Conservation (phyloP, 345 rosid species). For the Syzygium aromaticum region DNA sequence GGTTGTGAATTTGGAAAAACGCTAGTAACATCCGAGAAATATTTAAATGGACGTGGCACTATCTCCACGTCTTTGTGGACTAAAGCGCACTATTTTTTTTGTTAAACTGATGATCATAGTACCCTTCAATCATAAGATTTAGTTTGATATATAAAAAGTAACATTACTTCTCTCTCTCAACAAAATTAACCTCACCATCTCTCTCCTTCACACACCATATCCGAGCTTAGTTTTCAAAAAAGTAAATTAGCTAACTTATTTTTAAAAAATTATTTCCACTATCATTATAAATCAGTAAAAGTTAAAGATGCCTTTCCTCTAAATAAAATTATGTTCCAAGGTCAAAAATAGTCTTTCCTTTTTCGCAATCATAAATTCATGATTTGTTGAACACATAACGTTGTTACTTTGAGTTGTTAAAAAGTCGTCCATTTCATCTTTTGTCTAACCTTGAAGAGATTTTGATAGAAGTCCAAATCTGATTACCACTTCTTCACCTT, state of each 20-base stretch:
- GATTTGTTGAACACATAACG: background rate
- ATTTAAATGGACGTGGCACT: background rate
- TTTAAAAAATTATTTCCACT: background rate
- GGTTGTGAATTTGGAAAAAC: background rate
- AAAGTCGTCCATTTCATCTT: background rate
- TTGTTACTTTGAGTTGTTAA: background rate
- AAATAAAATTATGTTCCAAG: background rate
- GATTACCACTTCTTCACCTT: background rate
- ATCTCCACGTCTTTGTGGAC: background rate
- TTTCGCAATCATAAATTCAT: background rate
- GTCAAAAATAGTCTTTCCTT: background rate
- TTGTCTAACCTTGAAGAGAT: background rate
- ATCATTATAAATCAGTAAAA: background rate
- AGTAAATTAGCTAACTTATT: background rate
- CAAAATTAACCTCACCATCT: background rate
- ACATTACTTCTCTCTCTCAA: background rate
- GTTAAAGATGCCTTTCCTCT: background rate
- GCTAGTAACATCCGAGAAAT: background rate
- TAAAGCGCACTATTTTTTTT: background rate
- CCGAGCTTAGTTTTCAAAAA: background rate
- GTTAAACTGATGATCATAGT: background rate
- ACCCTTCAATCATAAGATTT: background rate
- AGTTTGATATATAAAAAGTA: background rate
- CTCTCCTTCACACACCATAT: background rate
- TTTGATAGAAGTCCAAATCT: background rate